Evolutionary conservation across 805 yeast species (phyloP).

Genomic region (Cyberlindnera suaveolens): DNA sequence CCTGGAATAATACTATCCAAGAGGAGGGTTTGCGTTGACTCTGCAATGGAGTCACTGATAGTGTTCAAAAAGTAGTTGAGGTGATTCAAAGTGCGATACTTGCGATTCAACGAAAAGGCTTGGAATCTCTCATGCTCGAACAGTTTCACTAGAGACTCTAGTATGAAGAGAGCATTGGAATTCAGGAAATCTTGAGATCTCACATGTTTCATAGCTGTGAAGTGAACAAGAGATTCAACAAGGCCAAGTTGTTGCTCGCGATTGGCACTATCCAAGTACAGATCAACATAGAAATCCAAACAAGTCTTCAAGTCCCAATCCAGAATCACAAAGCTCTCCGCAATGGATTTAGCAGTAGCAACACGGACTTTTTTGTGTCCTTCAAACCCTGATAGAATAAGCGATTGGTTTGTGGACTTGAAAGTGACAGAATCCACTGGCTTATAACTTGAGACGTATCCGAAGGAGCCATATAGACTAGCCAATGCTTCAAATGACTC

Average conservation of each 20-base stretch:
- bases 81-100: constrained; percentile 15
- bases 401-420: constrained; percentile 11
- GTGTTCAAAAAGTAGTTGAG: constrained; percentile 20
- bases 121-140: constrained; percentile 24
- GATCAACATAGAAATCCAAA: constrained; percentile 17
- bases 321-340: constrained; percentile 25
- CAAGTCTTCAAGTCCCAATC: constrained; percentile 19
- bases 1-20: constrained; percentile 19
- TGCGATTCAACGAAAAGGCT: constrained; percentile 13
- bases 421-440: constrained; percentile 25
- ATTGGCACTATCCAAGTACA: constrained; percentile 19
- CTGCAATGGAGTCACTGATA: constrained; percentile 25
- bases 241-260: constrained; percentile 25
- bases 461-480: constrained; percentile 12
- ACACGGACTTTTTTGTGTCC: constrained; percentile 16
- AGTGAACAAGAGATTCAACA: constrained; percentile 33
- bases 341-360: constrained; percentile 27
- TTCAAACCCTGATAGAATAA: constrained; percentile 17
- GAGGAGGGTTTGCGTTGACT: constrained; percentile 27
- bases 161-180: constrained; percentile 21
- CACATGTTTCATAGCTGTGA: constrained; percentile 23
- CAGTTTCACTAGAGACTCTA: constrained; percentile 20
- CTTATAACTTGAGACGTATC: constrained; percentile 23
- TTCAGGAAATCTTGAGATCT: constrained; percentile 24
- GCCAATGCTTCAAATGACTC: constrained; percentile 12